Conservation (phyloP, 192 early-diverging fungal species). For the Umbelopsis sp. region DNA sequence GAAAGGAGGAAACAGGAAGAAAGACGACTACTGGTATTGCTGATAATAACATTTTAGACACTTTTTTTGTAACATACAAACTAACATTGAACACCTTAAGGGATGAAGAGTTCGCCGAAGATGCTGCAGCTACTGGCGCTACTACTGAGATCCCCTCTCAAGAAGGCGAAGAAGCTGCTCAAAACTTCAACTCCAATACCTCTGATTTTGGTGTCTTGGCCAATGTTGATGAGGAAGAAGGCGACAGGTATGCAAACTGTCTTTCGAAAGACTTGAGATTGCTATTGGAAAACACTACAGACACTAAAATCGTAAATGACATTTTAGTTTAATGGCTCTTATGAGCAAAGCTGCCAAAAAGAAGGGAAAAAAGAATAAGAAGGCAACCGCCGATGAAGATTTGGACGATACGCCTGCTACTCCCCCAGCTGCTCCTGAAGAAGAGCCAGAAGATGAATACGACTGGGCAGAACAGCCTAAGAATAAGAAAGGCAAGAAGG, state of each 20-base stretch:
- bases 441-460: conserved; percentile 29
- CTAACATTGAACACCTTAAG: conserved; percentile 18
- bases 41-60: not conserved
- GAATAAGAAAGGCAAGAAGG: conserved; percentile 53
- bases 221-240: conserved; percentile 43
- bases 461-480: conserved; percentile 44
- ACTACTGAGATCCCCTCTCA: conserved; percentile 26
- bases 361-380: conserved; percentile 54
- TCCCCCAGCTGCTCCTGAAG: conserved; percentile 39
- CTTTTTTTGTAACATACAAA: not conserved
- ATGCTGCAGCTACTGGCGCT: conserved; percentile 44
- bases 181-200: conserved; percentile 12
- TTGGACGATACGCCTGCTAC: conserved; percentile 57
- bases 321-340: conserved; percentile 43
- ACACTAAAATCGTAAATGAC: conserved; percentile 3
- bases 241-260: conserved; percentile 41
- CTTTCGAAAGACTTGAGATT: not conserved
- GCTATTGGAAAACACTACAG: not conserved
- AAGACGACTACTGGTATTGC: conserved; percentile 61
- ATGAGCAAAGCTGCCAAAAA: conserved; percentile 55
- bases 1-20: conserved; percentile 56
- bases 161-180: conserved; percentile 27
- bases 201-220: conserved; percentile 26
- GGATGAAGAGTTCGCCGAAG: conserved; percentile 59
- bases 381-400: conserved; percentile 43